phyloP scores from a whole-genome alignment of 2,329 filamentous ascomycete genomes.

The Cyclaneusma minus region DNA sequence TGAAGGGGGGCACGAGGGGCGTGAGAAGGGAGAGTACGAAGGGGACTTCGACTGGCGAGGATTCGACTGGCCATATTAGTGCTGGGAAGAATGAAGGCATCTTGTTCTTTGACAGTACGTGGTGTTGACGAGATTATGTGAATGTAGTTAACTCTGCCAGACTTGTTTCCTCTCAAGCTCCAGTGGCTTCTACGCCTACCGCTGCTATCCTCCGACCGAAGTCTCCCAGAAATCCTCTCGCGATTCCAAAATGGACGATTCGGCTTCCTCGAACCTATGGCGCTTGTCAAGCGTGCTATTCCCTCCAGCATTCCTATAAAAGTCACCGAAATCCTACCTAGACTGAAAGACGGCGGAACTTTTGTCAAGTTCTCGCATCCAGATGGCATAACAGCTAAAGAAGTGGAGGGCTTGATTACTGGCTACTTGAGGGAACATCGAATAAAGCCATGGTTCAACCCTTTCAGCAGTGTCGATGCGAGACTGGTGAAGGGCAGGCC shows the following conservation, averaged over 20 bases:
- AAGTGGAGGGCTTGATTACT: conserved; percentile 42
- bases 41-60: conserved; percentile 39
- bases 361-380: conserved; percentile 70
- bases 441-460: conserved; percentile 82
- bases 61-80: conserved; percentile 70
- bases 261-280: conserved; percentile 37
- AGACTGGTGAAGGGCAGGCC: conserved; percentile 69
- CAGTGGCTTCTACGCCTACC: conserved; percentile 42
- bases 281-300: conserved; percentile 43
- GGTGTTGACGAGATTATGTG: neutral
- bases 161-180: conserved; percentile 72
- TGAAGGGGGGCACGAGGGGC: conserved; percentile 6
- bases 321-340: conserved; percentile 67
- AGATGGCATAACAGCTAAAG: conserved; percentile 24
- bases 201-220: conserved; percentile 26
- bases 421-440: conserved; percentile 51
- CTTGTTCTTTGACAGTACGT: conserved; percentile 75
- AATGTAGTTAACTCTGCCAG: conserved; percentile 25
- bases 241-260: conserved; percentile 32
- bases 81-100: conserved; percentile 63
- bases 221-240: conserved; percentile 31
- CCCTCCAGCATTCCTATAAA: conserved; percentile 47
- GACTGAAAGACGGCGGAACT: conserved; percentile 80
- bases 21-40: conserved; percentile 26
- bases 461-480: conserved; percentile 54